Base-by-base conservation (phyloP, 768 basidiomycete genomes). In the Leccinum obscurum region DNA sequence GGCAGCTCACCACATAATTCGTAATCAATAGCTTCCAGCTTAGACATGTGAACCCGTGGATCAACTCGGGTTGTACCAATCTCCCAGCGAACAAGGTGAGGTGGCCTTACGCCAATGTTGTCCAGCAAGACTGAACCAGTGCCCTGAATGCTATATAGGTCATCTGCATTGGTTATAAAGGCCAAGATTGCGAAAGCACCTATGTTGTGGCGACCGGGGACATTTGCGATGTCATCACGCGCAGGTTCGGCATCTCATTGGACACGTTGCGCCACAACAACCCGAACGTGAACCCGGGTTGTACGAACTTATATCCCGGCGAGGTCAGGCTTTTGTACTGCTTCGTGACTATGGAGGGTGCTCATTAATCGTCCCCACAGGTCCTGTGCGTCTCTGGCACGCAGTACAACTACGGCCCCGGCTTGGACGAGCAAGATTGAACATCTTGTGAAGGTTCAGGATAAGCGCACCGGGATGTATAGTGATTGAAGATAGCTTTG, bases 131-230 rank as follows among this genome's bases (percentile, higher is more conserved):
- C 52, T 60, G 54, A 62, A 24, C 26, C 32, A 9, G 17, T 9
- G 8, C 2, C 39, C 39, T 35, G 26, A 20, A 17, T 39, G 37
- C 3, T 39, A 17, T 17, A 15, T 63, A 83, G 76, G 41, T 65
- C 13, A 65, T 87, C 57, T 90, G 88, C 71, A 77, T 90, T 57
- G 87, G 83, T 22, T 64, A 79, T 37, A 64, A 64, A 0, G 82
- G 80, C 30, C 76, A 83, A 51, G 88, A 90, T 66, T 90, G 88
- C 71, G 39, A 41, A n/a, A n/a, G n/a, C n/a, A n/a, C n/a, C n/a
- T n/a, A n/a, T n/a, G n/a, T n/a, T n/a, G n/a, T n/a, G n/a, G n/a
- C n/a, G n/a, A n/a, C n/a, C n/a, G n/a, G n/a, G n/a, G n/a, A n/a
- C n/a, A n/a, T n/a, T n/a, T n/a, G n/a, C n/a, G n/a, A n/a, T n/a